Conservation (phyloP, 2,329 filamentous ascomycete genomes). For the Botrytis byssoidea region DNA sequence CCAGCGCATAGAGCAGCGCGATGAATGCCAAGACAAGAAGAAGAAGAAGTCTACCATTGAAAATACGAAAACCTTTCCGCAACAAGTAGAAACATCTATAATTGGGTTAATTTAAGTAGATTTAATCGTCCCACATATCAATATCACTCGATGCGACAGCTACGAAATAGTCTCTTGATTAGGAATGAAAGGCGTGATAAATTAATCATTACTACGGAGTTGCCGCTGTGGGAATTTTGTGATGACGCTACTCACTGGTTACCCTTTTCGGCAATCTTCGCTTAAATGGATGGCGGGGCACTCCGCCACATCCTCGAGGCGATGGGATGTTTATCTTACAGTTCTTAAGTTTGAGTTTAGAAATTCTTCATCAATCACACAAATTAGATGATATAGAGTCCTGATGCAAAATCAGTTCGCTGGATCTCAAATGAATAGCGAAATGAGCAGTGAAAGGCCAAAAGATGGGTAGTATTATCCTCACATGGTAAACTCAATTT, state of each 20-base stretch:
- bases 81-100: background rate
- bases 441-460: background rate
- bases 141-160: background rate
- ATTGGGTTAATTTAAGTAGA: background rate
- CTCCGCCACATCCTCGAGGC: background rate
- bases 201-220: background rate
- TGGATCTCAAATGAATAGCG: background rate
- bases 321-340: background rate
- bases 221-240: background rate
- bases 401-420: background rate
- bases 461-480: background rate
- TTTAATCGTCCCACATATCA: background rate
- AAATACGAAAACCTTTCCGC: background rate
- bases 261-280: background rate
- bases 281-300: background rate
- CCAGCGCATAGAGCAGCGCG: too few relatives aligned
- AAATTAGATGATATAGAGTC: background rate
- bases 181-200: background rate
- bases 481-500: background rate
- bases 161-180: background rate
- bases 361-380: accelerated
- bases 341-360: background rate
- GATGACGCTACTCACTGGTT: constrained; percentile 2
- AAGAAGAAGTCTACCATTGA: background rate
- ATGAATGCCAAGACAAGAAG: background rate